Base-by-base conservation (phyloP, 1,284 basidiomycete genomes). In the Ganoderma sinense region DNA sequence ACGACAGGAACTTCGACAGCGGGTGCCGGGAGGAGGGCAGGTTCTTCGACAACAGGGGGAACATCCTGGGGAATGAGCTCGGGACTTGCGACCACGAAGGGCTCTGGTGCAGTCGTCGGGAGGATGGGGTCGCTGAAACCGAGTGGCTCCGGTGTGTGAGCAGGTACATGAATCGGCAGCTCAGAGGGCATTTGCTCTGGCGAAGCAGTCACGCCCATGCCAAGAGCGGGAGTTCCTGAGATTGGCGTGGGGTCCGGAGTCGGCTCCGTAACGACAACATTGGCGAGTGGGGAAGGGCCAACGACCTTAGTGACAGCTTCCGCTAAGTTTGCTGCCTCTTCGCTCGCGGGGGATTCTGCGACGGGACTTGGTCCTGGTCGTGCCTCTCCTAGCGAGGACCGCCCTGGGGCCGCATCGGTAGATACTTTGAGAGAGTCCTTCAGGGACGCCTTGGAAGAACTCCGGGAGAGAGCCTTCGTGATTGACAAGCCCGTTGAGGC, bases 401-500 rank as follows among this genome's bases (percentile, higher is more conserved):
- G 65, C 69, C 70, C 66, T 58, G 62, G 70, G 63, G 74, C 43
- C 58, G 77, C 29, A 23, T 61, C 59, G 8, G 59, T 61, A 61
- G 40, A 61, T 16, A 65, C 51, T 23, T 33, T 65, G 36, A 63
- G 63, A 55, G 75, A 74, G 11, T 76, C 72, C 67, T 74, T 77
- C 66, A 80, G 66, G 33, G 77, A 78, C 48, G 62, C 72, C 74
- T 78, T 80, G 33, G 80, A 79, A 33, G 74, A 73, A 2, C 79
- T 75, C 71, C 71, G 76, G 58, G 79, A 79, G 64, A 72, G 74
- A 61, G 60, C 66, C 78, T 84, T 80, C 53, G 78, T 69, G 55
- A 84, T 78, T 29, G 79, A 74, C 64, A 89, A 78, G 7, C 83
- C 79, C 0, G 85, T 84, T 3, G 88, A 88, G 26, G 86, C 84